Conservation (phyloP, 1,139 yeast genomes). For the Pichia sp. region DNA sequence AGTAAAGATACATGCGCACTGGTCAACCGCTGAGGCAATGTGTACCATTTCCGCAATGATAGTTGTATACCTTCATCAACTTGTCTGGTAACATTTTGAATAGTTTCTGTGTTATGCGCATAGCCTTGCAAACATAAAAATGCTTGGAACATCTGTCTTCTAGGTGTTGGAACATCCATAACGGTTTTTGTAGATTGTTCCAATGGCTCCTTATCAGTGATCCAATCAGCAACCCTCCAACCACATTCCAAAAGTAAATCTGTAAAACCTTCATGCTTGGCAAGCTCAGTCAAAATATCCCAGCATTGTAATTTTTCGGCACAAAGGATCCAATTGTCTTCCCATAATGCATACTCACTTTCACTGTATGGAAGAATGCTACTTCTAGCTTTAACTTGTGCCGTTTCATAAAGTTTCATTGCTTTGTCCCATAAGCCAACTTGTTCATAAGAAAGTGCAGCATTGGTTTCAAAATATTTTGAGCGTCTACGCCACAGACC, state of each 20-base stretch:
- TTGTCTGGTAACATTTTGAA: conserved; percentile 72
- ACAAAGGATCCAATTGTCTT: conserved; percentile 96
- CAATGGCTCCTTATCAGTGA: conserved; percentile 85
- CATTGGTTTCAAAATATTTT: conserved; percentile 84
- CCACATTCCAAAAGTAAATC: conserved; percentile 94
- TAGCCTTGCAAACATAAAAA: conserved; percentile 89
- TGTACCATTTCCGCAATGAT: conserved; percentile 89
- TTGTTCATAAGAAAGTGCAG: conserved; percentile 91
- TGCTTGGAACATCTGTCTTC: conserved; percentile 92
- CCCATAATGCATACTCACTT: conserved; percentile 95
- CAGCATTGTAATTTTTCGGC: conserved; percentile 97
- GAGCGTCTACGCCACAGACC: conserved; percentile 97
- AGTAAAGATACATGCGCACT: conserved; percentile 85
- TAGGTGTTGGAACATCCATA: conserved; percentile 97
- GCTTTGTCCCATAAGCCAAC: conserved; percentile 95
- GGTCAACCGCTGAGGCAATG: conserved; percentile 69
- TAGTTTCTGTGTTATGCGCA: conserved; percentile 80
- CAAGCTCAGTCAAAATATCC: conserved; percentile 94
- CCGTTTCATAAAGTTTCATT: conserved; percentile 89
- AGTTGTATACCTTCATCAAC: conserved; percentile 97
- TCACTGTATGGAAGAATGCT: conserved; percentile 95
- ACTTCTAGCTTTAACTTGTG: conserved; percentile 92
- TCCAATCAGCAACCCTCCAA: conserved; percentile 99
- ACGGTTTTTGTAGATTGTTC: conserved; percentile 93
- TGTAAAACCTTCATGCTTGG: conserved; percentile 96